phyloP scores from a whole-genome alignment of 768 basidiomycete species.

The Agaricus subrufescens region DNA sequence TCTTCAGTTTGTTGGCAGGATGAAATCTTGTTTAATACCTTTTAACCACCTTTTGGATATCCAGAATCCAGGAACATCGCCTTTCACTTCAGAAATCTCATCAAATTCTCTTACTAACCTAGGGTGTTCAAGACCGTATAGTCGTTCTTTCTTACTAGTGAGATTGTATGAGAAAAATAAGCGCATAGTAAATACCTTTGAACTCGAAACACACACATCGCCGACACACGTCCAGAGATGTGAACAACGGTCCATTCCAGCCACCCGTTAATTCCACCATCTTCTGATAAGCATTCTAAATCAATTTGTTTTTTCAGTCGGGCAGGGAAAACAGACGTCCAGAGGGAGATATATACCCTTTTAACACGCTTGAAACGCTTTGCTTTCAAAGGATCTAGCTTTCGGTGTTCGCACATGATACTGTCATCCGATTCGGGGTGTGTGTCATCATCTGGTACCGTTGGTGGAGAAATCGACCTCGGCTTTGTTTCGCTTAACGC shows the following conservation, averaged over 20 bases:
- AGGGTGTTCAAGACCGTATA: slow-evolving; percentile 69
- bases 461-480: too few relatives aligned
- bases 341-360: slow-evolving; percentile 30
- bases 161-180: neutral
- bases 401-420: slow-evolving; percentile 59
- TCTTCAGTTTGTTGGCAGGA: slow-evolving; percentile 3
- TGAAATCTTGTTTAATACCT: slow-evolving; percentile 36
- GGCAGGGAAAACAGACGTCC: neutral
- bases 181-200: slow-evolving; percentile 36
- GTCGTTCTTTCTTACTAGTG: slow-evolving; percentile 42
- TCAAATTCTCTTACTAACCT: slow-evolving; percentile 57
- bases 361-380: slow-evolving; percentile 65
- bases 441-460: neutral
- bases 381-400: slow-evolving; percentile 56
- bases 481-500: neutral
- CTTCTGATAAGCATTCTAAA: slow-evolving; percentile 39
- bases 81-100: slow-evolving; percentile 36
- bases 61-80: slow-evolving; percentile 51
- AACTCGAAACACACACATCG: slow-evolving; percentile 55
- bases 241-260: slow-evolving; percentile 42
- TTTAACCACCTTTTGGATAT: slow-evolving; percentile 78
- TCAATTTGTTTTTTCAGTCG: neutral
- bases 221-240: slow-evolving; percentile 51
- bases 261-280: slow-evolving; percentile 42
- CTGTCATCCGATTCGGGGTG: slow-evolving; percentile 32